A percentile compares a stretch with the other conserved stretches of the same genome.
These are phyloP conservation scores for Pisolithus orientalis DNA, from an alignment of 768 basidiomycete species.

Conservation along the genomic window DNA sequence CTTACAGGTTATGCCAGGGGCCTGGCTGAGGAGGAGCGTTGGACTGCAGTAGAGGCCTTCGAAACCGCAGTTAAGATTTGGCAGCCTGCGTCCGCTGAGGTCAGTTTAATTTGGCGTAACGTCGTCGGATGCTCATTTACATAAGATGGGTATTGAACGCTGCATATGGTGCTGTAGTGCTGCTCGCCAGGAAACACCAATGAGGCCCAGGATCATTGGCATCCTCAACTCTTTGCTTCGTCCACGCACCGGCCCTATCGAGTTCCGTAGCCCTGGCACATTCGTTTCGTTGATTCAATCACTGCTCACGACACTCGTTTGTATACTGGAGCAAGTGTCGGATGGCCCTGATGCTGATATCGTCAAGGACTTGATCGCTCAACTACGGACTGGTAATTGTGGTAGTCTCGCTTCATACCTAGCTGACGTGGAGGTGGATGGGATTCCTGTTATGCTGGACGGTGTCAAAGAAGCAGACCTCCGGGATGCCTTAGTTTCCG, in stretches of 20 bases:
- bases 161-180: slow-evolving; percentile 70
- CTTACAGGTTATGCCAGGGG: slow-evolving; percentile 30
- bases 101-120: slow-evolving; percentile 21
- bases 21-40: slow-evolving; percentile 45
- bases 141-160: slow-evolving; percentile 47
- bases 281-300: slow-evolving; percentile 49
- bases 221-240: slow-evolving; percentile 43
- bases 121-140: slow-evolving; percentile 6
- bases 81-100: slow-evolving; percentile 47
- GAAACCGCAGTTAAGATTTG: slow-evolving; percentile 54
- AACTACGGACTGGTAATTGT: slow-evolving; percentile 41
- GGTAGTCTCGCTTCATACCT: slow-evolving; percentile 38
- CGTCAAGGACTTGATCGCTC: slow-evolving; percentile 37
- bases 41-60: slow-evolving; percentile 54
- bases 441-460: slow-evolving; percentile 4
- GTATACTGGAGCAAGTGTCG: slow-evolving; percentile 3
- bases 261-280: slow-evolving; percentile 35
- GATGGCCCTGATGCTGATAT: slow-evolving; percentile 27
- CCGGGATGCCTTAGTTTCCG: slow-evolving; percentile 41
- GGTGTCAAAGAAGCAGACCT: slow-evolving; percentile 20
- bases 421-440: slow-evolving; percentile 7
- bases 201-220: slow-evolving; percentile 46
- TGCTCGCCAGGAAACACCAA: slow-evolving; percentile 34
- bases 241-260: slow-evolving; percentile 36
- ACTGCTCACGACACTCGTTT: slow-evolving; percentile 45